Evolutionary conservation across 1,284 basidiomycete genomes (phyloP), one percentile per base, ranked within the genome.

Genomic region (Austroboletus niveus): DNA sequence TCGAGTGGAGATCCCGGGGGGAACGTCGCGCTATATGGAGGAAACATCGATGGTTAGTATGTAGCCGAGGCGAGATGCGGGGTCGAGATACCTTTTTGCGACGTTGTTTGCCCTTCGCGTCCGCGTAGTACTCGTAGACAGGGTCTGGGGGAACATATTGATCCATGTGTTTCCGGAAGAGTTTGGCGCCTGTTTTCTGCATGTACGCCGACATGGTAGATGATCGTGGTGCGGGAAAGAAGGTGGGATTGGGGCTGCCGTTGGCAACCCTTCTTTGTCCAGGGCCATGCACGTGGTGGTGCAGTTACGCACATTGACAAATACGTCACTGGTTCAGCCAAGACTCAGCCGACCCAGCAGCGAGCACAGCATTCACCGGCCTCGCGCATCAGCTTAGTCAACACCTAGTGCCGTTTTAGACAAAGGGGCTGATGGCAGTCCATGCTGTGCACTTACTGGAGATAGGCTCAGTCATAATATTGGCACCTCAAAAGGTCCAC

Each of bases 131-230:
- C 66, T 94, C 89, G 68, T 95, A 95, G 31, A 89, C 70, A 0
- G 92, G 92, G 66, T 95, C 92, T 17, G 72, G 69, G 0, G 91
- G 89, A 35, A 78, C 68, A 69, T 90, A 91, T 39, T 82, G 72
- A 53, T 81, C 72, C 24, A 90, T 53, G 57, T 89, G 80, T 48
- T 77, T 72, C 57, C 76, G 76, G 58, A 92, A 86, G 24, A 92
- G 70, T 53, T 76, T 77, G 52, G 72, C 73, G 31, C 84, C 85
- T 5, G 75, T 73, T 53, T 75, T 72, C 31, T 71, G 72, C 42
- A 85, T 63, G 50, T 74, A 62, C 36, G 72, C 67, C 14, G 71
- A 66, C 72, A 71, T 72, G 22, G 50, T 32, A 3, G 8, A 42
- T 34, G 53, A 42, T 31, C n/a, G 51, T 42, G 52, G 51, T 43